These are phyloP conservation scores for Nothomitra cinnamomea DNA, from an alignment of 2,329 filamentous ascomycete genomes.

Conservation along the genomic window DNA sequence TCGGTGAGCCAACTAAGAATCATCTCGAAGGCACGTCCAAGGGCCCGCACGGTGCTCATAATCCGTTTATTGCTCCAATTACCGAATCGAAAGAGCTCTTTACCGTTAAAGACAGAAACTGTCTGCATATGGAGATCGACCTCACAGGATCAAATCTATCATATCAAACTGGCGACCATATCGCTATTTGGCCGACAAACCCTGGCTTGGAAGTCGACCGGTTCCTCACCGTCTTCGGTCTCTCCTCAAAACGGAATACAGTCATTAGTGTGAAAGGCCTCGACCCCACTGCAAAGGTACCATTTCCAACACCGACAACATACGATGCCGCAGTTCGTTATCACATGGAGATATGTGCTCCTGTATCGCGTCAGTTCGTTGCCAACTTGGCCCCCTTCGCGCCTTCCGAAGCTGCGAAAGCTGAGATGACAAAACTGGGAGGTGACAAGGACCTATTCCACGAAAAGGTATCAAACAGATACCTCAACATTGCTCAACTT, in stretches of 20 bases:
- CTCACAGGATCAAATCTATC: conserved; percentile 74
- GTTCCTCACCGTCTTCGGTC: conserved; percentile 63
- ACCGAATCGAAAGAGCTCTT: conserved; percentile 83
- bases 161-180: conserved; percentile 94
- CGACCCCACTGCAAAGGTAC: conserved; percentile 90
- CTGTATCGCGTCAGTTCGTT: conserved; percentile 90
- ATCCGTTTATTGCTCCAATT: conserved; percentile 92
- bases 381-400: conserved; percentile 77
- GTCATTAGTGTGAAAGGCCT: conserved; percentile 83
- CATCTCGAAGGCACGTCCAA: conserved; percentile 73
- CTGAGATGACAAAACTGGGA: conserved; percentile 76
- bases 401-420: conserved; percentile 67
- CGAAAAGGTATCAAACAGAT: conserved; percentile 61
- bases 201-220: conserved; percentile 81
- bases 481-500: conserved; percentile 79
- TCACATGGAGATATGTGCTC: conserved; percentile 90
- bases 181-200: conserved; percentile 95
- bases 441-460: conserved; percentile 93
- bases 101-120: conserved; percentile 77
- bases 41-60: conserved; percentile 90
- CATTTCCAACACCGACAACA: conserved; percentile 91
- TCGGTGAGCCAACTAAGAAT: conserved; percentile 92
- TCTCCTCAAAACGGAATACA: conserved; percentile 57
- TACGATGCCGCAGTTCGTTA: conserved; percentile 88
- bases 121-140: conserved; percentile 89